Evolutionary conservation across 1,139 yeast genomes (phyloP).

Genomic region (Arxiozyma heterogenica): DNA sequence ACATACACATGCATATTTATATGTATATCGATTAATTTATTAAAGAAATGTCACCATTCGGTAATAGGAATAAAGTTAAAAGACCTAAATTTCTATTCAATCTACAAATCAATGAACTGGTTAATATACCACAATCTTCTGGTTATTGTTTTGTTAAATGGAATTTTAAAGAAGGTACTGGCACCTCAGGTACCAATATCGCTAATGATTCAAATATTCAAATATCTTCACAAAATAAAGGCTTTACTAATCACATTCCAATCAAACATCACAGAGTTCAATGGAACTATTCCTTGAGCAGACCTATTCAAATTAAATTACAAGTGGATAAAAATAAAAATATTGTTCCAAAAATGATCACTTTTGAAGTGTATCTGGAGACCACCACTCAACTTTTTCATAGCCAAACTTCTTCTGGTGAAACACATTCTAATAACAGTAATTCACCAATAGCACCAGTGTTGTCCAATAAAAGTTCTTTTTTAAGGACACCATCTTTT

Average conservation of each 20-base stretch:
- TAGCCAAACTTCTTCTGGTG: not conserved
- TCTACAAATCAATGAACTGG: slow-evolving; percentile 56
- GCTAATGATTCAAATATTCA: slow-evolving; percentile 9
- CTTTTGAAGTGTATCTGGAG: slow-evolving; percentile 33
- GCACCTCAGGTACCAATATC: slow-evolving; percentile 14
- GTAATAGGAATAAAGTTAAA: slow-evolving; percentile 18
- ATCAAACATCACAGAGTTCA: slow-evolving; percentile 42
- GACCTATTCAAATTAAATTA: slow-evolving; percentile 34
- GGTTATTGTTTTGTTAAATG: slow-evolving; percentile 63
- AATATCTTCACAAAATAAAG: slow-evolving; percentile 16
- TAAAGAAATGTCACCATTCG: slow-evolving; percentile 5
- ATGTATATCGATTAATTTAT: slow-evolving; percentile 1
- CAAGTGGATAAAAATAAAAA: slow-evolving; percentile 33
- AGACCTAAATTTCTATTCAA: slow-evolving; percentile 49
- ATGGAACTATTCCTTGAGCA: slow-evolving; percentile 38
- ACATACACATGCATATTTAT: too few species aligned
- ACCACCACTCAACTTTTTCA: slow-evolving; percentile 8
- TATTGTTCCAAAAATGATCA: slow-evolving; percentile 32
- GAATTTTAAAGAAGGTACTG: slow-evolving; percentile 39
- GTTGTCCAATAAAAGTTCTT: not conserved
- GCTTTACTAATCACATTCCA: slow-evolving; percentile 29
- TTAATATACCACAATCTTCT: slow-evolving; percentile 72
- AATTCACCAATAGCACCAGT: not conserved
- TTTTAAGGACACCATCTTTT: slow-evolving; percentile 3
- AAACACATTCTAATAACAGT: not conserved